Conservation (phyloP, 2,329 filamentous ascomycete genomes). For the Kalmusia sp. region DNA sequence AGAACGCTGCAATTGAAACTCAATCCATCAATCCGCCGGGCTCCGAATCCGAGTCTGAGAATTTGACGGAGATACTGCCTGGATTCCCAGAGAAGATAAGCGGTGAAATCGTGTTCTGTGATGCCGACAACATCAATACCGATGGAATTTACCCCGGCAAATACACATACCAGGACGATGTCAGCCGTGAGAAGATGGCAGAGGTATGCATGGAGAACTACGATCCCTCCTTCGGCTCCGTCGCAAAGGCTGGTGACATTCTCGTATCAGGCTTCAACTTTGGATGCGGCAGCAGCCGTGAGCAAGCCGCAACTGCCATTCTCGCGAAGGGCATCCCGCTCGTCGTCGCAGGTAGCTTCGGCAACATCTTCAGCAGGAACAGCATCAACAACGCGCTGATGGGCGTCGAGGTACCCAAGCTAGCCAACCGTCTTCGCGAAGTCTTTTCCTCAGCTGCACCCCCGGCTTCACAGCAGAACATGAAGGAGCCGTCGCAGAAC, state of each 20-base stretch:
- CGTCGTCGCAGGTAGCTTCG: conserved; percentile 80
- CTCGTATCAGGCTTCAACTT: conserved; percentile 90
- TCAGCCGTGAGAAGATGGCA: conserved; percentile 81
- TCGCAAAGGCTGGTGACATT: conserved; percentile 75
- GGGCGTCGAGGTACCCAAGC: conserved; percentile 71
- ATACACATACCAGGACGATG: conserved; percentile 89
- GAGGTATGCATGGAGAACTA: conserved; percentile 95
- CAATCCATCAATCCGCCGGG: conserved; percentile 40
- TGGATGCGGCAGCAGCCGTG: conserved; percentile 79
- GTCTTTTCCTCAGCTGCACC: conserved; percentile 55
- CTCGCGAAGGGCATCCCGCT: conserved; percentile 81
- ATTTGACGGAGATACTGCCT: conserved; percentile 74
- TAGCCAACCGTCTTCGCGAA: conserved; percentile 71
- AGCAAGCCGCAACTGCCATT: conserved; percentile 89
- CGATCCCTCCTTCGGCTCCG: conserved; percentile 71
- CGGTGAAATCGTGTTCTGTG: conserved; percentile 88
- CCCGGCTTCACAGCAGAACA: conserved; percentile 42
- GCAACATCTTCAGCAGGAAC: conserved; percentile 82
- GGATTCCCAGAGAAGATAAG: conserved; percentile 84
- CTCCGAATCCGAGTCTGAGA: conserved; percentile 38
- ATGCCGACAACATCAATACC: conserved; percentile 87
- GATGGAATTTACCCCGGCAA: conserved; percentile 92
- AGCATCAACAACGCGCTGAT: conserved; percentile 81
- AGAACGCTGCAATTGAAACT: conserved; percentile 39
- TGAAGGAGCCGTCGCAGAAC: conserved; percentile 61